A percentile compares a stretch with the other conserved stretches of the same genome.
Evolutionary conservation across 257 asterid species (phyloP).

Genomic region (Nicotiana noctiflora): DNA sequence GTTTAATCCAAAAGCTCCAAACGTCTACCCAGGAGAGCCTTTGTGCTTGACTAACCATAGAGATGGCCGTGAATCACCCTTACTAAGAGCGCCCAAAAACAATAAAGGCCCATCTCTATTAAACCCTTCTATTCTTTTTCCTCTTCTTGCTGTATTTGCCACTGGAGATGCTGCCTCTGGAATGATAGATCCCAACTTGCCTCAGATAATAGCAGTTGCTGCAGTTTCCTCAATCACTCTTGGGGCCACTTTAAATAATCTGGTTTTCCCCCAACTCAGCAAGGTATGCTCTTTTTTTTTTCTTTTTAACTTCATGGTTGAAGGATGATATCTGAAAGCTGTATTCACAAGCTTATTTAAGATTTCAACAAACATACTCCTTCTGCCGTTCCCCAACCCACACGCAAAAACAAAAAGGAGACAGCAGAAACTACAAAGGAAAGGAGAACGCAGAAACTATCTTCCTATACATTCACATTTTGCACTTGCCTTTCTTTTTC

Average conservation of each 20-base stretch:
- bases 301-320: background rate
- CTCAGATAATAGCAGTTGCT: conserved; percentile 62
- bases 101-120: conserved; percentile 40
- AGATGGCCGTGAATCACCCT: conserved; percentile 77
- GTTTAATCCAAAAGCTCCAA: conserved; percentile 70
- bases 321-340: background rate
- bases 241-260: conserved; percentile 59
- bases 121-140: conserved; percentile 68
- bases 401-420: background rate
- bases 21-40: conserved; percentile 87
- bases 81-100: conserved; percentile 74
- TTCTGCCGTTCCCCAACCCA: background rate
- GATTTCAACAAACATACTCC: background rate
- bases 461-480: background rate
- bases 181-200: conserved; percentile 77
- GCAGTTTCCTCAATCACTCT: conserved; percentile 64
- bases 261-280: conserved; percentile 61
- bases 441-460: background rate
- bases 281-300: conserved; percentile 35
- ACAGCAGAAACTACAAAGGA: background rate
- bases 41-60: conserved; percentile 79
- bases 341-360: background rate
- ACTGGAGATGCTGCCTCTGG: conserved; percentile 94
- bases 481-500: background rate
- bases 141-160: conserved; percentile 59